Evolutionary conservation across 2,329 filamentous ascomycete species (phyloP), one percentile per base, ranked within the genome.

Genomic region (Macrophomina pseudophaseolina): DNA sequence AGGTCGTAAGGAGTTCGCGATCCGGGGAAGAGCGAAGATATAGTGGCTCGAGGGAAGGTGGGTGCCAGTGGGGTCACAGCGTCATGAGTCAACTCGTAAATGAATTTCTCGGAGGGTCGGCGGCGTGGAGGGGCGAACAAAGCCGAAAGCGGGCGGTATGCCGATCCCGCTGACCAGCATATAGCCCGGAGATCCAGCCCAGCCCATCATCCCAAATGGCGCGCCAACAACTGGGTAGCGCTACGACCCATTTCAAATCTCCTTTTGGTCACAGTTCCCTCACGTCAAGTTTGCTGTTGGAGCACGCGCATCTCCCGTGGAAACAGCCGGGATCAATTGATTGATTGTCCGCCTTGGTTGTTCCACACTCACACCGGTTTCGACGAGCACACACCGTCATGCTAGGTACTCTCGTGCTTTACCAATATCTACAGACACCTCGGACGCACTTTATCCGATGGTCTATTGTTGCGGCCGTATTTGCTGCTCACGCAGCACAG

Each of bases 81-180:
- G 46, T 59, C 64, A 66, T 66, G 64, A 66, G 64, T 66, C 64
- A 60, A 66, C 48, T 52, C 64, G 48, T 60, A n/a, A 63, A 65
- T 65, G 64, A 66, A 60, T 66, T 66, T 66, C 53, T 62, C 58
- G 58, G 58, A 33, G 52, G 33, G 46, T 23, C 54, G 35, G 54
- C 53, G 54, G 54, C 53, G 54, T 59, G 54, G 53, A 51, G 53
- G 64, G 53, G 64, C 53, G 64, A 66, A 52, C 53, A 60, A 66
- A 44, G 54, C 64, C 64, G 64, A 60, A 53, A 32, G 64, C 53
- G 64, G 64, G 64, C 44, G 60, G 28, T 38, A 40, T n/a, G 52
- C 53, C 64, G 64, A 66, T 49, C 44, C 64, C 64, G 44, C 38
- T 35, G 44, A 52, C 33, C 23, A 40, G 60, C 48, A 64, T 18